Base-by-base conservation (phyloP, 208 protist genomes). In the Crithidia thermophila region DNA sequence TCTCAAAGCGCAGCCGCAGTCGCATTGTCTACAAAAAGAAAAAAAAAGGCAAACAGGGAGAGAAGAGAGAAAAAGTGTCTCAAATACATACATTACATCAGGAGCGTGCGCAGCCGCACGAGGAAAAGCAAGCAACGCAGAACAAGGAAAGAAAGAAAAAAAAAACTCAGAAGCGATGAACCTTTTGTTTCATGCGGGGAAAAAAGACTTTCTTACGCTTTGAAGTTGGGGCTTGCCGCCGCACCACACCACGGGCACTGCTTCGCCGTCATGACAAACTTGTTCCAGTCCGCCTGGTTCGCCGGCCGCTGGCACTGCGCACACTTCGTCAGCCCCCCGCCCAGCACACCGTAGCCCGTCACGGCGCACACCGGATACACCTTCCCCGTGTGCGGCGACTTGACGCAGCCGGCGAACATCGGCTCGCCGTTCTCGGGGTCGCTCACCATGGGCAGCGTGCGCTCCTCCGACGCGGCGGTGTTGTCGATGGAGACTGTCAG, bases 271-370 rank as follows among this genome's bases (percentile, higher is more conserved):
- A 90, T 53, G 45, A 98, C 79, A 55, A 89, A 93, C 63, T 82
- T 81, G 64, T 95, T 97, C 95, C 95, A 98, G 75, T 97, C 93
- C 11, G 86, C 91, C 76, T 94, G 89, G 64, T 85, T 88, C 7
- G 95, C 94, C 20, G 84, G 45, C 0, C 87, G 91, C 46, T 94
- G 82, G 75, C 93, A 97, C 18, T 67, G 67, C 9, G 59, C 55
- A 52, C 93, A 97, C 43, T 74, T 69, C 23, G 87, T 82, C 3
- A 97, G 51, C 2, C 78, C 86, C 18, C 77, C 85, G 31, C 75
- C 75, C 4, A 96, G 52, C 47, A 97, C 81, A 5, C 93, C 91
- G 67, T 96, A 97, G 13, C 95, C 94, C 9, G 88, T 95, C 23
- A 97, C 83, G 13, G 93, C 90, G 56, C 96, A 98, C 55, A 89